Conservation (phyloP, 495 filamentous ascomycete genomes). For the Xylaria intraflava region DNA sequence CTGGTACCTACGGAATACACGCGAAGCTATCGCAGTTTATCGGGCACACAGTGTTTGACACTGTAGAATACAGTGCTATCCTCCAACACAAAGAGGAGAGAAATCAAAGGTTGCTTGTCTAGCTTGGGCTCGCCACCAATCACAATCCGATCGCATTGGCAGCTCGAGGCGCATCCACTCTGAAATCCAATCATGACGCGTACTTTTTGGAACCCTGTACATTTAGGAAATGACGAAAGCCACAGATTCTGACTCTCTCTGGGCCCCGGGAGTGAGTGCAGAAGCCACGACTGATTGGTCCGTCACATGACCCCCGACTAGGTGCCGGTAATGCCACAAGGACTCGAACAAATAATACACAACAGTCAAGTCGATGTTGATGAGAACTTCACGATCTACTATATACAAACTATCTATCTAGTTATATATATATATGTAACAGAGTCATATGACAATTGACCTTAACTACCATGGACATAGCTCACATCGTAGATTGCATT, state of each 20-base stretch:
- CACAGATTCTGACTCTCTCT: constrained; percentile 13
- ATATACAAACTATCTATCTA: not conserved
- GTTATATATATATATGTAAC: not conserved
- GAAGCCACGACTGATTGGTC: not conserved
- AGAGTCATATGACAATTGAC: too few relatives aligned
- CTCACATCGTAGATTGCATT: too few relatives aligned
- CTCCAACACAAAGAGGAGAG: too few relatives aligned
- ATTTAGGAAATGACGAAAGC: constrained; percentile 26
- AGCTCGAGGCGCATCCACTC: constrained; percentile 9
- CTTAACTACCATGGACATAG: too few relatives aligned
- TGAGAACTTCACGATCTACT: not conserved
- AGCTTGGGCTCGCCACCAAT: constrained; percentile 18
- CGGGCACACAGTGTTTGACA: too few relatives aligned
- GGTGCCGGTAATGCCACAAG: too few relatives aligned
- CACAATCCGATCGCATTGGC: constrained; percentile 25
- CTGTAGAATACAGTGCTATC: too few relatives aligned
- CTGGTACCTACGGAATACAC: not conserved
- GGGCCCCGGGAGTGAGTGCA: constrained; percentile 7
- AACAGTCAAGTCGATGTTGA: not conserved
- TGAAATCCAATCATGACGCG: constrained; percentile 28
- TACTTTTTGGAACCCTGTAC: constrained; percentile 15
- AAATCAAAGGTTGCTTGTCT: constrained; percentile 10
- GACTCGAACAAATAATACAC: not conserved
- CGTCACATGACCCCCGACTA: not conserved
- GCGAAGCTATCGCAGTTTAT: constrained; percentile 1